A percentile compares a stretch with the other conserved stretches of the same genome.
Evolutionary conservation across 2,329 filamentous ascomycete species (phyloP).

Genomic region (Epichloe sp.): DNA sequence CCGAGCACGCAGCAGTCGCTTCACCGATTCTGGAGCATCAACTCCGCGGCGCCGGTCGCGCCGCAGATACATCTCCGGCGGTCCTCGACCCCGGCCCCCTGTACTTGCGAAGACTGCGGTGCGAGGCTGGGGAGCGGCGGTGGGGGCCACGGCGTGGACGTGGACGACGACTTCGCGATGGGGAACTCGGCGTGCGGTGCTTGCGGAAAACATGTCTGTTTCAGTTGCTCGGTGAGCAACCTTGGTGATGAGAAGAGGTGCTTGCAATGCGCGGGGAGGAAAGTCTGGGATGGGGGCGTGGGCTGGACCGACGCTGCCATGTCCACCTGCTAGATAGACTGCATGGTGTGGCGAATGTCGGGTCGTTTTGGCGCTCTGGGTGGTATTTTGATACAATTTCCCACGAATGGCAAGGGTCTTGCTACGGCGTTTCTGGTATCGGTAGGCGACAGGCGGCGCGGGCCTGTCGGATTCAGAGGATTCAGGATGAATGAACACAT

Average conservation of each 20-base stretch:
- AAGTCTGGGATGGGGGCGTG: constrained; percentile 8
- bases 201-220: constrained; percentile 44
- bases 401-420: no score
- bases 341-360: neutral
- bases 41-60: constrained; percentile 13
- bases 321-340: constrained; percentile 13
- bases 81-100: constrained; percentile 10
- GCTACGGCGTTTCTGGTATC: no score
- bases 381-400: neutral
- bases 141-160: constrained; percentile 24
- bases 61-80: neutral
- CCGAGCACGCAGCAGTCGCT: constrained; percentile 34
- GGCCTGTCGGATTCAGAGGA: no score
- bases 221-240: constrained; percentile 45
- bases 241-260: constrained; percentile 41
- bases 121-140: constrained; percentile 11
- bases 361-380: neutral
- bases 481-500: no score
- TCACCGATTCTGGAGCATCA: constrained; percentile 49
- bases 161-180: constrained; percentile 17
- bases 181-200: constrained; percentile 28
- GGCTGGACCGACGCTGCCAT: constrained; percentile 10
- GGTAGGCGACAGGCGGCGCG: no score
- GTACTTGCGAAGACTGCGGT: constrained; percentile 43
- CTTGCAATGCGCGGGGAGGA: constrained; percentile 35